A percentile compares a stretch with the other conserved stretches of the same genome.
Evolutionary conservation across 202 grass and related monocot species (phyloP).

Genomic region (Dendrocalamus latiflorus): DNA sequence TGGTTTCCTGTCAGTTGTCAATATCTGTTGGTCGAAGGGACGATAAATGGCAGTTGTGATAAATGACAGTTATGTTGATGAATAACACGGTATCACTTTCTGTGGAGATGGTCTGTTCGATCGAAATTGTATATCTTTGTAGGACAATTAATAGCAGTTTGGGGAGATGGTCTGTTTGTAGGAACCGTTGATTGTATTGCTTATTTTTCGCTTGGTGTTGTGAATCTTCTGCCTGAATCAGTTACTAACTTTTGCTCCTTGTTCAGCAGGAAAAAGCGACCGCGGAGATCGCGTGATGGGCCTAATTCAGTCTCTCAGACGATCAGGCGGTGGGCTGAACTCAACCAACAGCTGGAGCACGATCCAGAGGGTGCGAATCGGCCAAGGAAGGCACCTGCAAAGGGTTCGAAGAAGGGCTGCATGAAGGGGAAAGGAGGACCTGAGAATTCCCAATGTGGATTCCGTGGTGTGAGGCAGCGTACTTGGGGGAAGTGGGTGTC

Average conservation of each 20-base stretch:
- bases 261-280: conserved; percentile 58
- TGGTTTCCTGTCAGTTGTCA: not conserved
- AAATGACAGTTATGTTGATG: not conserved
- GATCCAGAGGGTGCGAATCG: not conserved
- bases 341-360: conserved; percentile 41
- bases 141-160: not conserved
- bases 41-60: not conserved
- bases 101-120: conserved; percentile 7
- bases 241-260: not conserved
- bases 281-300: conserved; percentile 49
- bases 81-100: not conserved
- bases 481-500: conserved; percentile 97
- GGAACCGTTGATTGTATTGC: not conserved
- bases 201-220: not conserved
- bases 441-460: too few species aligned
- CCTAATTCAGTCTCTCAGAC: conserved; percentile 57
- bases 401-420: conserved; percentile 92
- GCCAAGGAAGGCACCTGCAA: conserved; percentile 56
- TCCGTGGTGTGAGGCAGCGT: conserved; percentile 86
- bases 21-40: not conserved
- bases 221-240: not conserved
- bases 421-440: conserved; percentile 94
- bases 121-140: not conserved
- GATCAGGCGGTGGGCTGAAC: conserved; percentile 57
- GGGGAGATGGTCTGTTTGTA: not conserved